Evolutionary conservation across 768 basidiomycete species (phyloP).

Genomic region (Boletales sp.): DNA sequence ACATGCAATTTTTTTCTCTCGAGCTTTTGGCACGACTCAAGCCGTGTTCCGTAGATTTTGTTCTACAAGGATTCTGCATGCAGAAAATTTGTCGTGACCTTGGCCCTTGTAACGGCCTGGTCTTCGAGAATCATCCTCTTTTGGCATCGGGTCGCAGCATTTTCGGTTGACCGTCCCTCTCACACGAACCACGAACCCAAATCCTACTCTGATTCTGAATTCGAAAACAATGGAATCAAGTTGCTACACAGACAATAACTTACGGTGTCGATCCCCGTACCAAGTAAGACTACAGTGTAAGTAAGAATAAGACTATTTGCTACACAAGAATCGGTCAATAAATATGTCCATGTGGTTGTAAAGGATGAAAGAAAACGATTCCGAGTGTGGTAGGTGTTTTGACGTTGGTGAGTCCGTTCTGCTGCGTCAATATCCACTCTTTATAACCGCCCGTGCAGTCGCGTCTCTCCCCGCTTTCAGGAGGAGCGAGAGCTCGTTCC

Average conservation of each 20-base stretch:
- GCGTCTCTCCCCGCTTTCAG: constrained; percentile 91
- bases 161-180: too few relatives aligned
- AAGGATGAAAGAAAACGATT: background rate
- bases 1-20: too few relatives aligned
- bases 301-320: constrained; percentile 16
- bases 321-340: constrained; percentile 28
- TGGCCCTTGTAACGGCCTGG: too few relatives aligned
- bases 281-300: constrained; percentile 15
- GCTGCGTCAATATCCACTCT: constrained; percentile 12
- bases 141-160: too few relatives aligned
- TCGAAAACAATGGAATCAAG: background rate
- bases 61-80: too few relatives aligned
- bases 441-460: constrained; percentile 62
- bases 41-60: too few relatives aligned
- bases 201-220: too few relatives aligned
- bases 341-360: constrained; percentile 14
- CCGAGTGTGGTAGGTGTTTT: background rate
- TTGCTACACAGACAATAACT: constrained; percentile 21
- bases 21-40: too few relatives aligned
- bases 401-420: background rate
- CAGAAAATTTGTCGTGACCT: too few relatives aligned
- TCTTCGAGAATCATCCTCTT: too few relatives aligned
- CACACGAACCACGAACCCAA: too few relatives aligned
- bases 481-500: constrained; percentile 75
- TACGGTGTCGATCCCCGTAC: background rate